phyloP scores from a whole-genome alignment of 2,329 filamentous ascomycete species.

The Zasmidium angulare region DNA sequence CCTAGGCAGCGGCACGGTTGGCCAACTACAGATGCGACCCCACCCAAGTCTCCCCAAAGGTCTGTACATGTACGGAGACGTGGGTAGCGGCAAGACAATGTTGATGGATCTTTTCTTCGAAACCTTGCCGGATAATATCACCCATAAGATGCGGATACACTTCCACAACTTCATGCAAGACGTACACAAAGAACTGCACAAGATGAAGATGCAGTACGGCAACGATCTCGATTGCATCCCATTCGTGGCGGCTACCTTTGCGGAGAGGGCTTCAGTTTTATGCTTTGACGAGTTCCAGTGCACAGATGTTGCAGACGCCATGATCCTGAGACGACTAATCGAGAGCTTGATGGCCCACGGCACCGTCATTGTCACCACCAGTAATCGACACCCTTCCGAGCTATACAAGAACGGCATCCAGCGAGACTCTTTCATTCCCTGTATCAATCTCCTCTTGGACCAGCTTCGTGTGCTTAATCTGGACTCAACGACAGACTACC shows the following conservation, averaged over 20 bases:
- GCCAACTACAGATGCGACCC: constrained; percentile 48
- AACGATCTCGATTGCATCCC: constrained; percentile 88
- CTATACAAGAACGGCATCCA: constrained; percentile 98
- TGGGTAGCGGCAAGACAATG: constrained; percentile 98
- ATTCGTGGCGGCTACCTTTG: constrained; percentile 92
- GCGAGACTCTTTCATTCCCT: constrained; percentile 90
- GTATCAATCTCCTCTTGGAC: constrained; percentile 85
- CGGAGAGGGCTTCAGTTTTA: constrained; percentile 76
- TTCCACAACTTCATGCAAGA: constrained; percentile 99
- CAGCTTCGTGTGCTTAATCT: constrained; percentile 88
- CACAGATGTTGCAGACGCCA: constrained; percentile 96
- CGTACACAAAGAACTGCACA: constrained; percentile 86
- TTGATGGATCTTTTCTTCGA: constrained; percentile 98
- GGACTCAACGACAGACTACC: constrained; percentile 93
- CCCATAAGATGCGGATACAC: constrained; percentile 86
- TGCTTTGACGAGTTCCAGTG: constrained; percentile 99
- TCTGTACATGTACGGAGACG: constrained; percentile 92
- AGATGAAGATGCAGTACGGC: constrained; percentile 84
- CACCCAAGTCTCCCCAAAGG: constrained; percentile 78
- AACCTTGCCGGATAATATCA: constrained; percentile 77
- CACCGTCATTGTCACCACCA: constrained; percentile 94
- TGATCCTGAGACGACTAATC: constrained; percentile 86
- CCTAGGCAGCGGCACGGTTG: constrained; percentile 51
- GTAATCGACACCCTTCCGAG: constrained; percentile 93
- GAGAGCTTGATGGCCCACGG: constrained; percentile 93